A percentile compares a stretch with the other conserved stretches of the same genome.
Evolutionary conservation across 1,139 yeast species (phyloP).

Genomic region (Scheffersomyces titani): DNA sequence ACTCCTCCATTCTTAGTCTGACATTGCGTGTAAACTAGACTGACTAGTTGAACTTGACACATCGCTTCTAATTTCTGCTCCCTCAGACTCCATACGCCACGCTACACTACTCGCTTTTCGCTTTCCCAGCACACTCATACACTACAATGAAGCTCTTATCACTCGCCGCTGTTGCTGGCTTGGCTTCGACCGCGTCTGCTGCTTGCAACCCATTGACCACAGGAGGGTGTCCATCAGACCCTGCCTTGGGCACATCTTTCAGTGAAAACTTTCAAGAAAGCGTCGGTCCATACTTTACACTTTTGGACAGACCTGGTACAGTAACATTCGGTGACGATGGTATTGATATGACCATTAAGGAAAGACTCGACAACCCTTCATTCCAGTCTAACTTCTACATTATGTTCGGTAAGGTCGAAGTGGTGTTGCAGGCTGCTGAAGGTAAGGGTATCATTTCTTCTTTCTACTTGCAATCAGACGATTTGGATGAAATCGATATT

Average conservation of each 20-base stretch:
- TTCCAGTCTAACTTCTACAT: constrained; percentile 74
- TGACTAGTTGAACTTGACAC: neutral
- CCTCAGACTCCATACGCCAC: no score
- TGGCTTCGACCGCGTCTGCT: constrained; percentile 1
- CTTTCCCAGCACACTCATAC: neutral
- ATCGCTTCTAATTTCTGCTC: neutral
- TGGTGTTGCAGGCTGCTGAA: constrained; percentile 64
- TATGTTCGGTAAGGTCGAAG: constrained; percentile 85
- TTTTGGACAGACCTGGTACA: constrained; percentile 25
- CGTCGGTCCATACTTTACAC: constrained; percentile 42
- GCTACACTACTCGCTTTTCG: neutral
- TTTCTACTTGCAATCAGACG: constrained; percentile 81
- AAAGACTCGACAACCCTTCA: constrained; percentile 74
- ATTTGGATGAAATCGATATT: constrained; percentile 81
- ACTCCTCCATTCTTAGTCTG: neutral
- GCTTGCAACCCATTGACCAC: constrained; percentile 37
- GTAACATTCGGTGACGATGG: constrained; percentile 45
- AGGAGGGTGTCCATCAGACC: constrained; percentile 37
- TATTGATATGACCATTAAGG: constrained; percentile 54
- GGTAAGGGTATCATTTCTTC: constrained; percentile 81
- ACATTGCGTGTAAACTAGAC: neutral
- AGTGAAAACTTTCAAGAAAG: constrained; percentile 45
- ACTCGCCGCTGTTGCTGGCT: constrained; percentile 6
- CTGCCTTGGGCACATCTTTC: constrained; percentile 59
- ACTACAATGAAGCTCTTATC: constrained; percentile 1